Conservation (phyloP, 257 asterid species). For the Solanum pinnatisectum region DNA sequence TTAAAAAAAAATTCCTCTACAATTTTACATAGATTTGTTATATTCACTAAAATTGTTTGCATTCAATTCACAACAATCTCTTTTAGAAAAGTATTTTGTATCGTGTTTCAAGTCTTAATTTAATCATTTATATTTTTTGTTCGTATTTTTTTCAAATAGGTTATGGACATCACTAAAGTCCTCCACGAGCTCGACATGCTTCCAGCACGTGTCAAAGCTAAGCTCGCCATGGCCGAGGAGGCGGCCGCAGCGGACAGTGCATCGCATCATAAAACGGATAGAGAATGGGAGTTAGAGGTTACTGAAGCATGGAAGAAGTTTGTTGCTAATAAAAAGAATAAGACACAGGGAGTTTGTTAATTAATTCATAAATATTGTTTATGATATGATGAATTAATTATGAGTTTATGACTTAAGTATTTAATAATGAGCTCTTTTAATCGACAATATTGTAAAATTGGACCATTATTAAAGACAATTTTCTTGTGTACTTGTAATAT, state of each 20-base stretch:
- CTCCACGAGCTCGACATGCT: constrained; percentile 67
- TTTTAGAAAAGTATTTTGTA: neutral
- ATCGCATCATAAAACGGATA: constrained; percentile 30
- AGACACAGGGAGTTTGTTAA: constrained; percentile 49
- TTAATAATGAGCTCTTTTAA: neutral
- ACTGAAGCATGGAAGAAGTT: constrained; percentile 67
- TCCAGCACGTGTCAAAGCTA: constrained; percentile 49
- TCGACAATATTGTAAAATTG: neutral
- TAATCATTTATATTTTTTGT: neutral
- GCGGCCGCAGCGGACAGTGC: neutral
- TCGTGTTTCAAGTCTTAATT: neutral
- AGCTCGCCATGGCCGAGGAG: constrained; percentile 14
- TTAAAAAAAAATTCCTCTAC: neutral
- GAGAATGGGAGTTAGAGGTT: constrained; percentile 61
- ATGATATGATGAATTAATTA: neutral
- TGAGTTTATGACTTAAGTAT: neutral
- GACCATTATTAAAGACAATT: neutral
- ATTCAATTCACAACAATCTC: neutral
- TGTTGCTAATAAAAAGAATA: constrained; percentile 69
- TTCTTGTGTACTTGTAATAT: neutral
- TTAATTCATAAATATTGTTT: neutral
- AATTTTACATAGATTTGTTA: neutral
- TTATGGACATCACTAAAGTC: constrained; percentile 47
- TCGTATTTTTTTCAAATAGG: constrained; percentile 11
- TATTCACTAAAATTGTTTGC: neutral